Conservation (phyloP, 352 stramenopile species). For the Globisporangium emineosum region DNA sequence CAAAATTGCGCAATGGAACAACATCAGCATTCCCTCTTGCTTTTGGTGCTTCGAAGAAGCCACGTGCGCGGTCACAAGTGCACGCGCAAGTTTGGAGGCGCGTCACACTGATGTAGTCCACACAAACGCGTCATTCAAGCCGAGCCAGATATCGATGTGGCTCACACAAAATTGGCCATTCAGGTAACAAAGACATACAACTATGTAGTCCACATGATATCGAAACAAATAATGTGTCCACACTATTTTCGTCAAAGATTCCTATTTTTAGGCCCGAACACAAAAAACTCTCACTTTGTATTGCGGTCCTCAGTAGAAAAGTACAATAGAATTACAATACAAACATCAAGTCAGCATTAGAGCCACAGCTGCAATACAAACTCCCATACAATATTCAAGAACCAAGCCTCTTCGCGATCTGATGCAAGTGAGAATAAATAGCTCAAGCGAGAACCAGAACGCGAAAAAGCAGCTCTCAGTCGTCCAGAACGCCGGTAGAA, state of each 20-base stretch:
- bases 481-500: background rate
- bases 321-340: too few species aligned
- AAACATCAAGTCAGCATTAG: too few species aligned
- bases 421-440: background rate
- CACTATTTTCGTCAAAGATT: background rate
- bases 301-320: too few species aligned
- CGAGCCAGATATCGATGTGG: too few species aligned
- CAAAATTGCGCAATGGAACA: background rate
- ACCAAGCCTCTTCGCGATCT: background rate
- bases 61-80: background rate
- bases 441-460: background rate
- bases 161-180: background rate
- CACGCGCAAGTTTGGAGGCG: background rate
- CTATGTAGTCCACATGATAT: background rate
- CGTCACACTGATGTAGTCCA: background rate
- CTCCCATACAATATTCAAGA: background rate
- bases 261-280: conserved; percentile 11
- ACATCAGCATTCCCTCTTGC: background rate
- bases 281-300: too few species aligned
- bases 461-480: background rate
- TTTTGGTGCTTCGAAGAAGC: background rate
- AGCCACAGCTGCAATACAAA: background rate
- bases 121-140: too few species aligned
- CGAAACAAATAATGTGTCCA: background rate
- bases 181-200: background rate